A percentile compares a stretch with the other conserved stretches of the same genome.
Evolutionary conservation across 2,329 filamentous ascomycete genomes (phyloP).

Genomic region (Diaporthe sp.): DNA sequence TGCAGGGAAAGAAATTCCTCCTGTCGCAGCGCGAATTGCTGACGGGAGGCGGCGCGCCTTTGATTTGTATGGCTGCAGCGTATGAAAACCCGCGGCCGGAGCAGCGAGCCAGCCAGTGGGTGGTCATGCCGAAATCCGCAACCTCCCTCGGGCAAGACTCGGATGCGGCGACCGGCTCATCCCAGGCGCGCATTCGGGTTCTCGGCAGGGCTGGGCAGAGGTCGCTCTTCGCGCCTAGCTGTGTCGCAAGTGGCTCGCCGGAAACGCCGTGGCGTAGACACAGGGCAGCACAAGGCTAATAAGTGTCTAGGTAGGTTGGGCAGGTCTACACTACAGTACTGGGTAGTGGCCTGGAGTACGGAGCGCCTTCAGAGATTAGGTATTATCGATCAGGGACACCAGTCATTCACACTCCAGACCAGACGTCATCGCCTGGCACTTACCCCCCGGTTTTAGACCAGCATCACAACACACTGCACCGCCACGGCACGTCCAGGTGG

Average conservation of each 20-base stretch:
- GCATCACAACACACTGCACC: neutral
- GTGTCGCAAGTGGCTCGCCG: constrained; percentile 8
- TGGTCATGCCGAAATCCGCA: constrained; percentile 17
- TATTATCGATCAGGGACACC: constrained; percentile 20
- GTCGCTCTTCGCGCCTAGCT: constrained; percentile 16
- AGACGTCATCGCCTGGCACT: constrained; percentile 27
- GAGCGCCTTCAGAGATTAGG: constrained; percentile 18
- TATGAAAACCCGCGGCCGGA: constrained; percentile 17
- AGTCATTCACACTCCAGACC: constrained; percentile 17
- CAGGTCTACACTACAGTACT: neutral
- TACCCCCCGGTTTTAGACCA: neutral
- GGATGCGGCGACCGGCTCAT: constrained; percentile 31
- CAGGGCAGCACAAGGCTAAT: neutral
- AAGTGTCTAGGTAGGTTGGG: neutral
- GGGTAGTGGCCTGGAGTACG: constrained; percentile 17
- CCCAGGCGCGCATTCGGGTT: constrained; percentile 16
- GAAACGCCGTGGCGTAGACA: constrained; percentile 10
- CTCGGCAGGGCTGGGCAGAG: constrained; percentile 21
- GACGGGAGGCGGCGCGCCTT: neutral
- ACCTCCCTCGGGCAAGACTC: constrained; percentile 2
- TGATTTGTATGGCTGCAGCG: neutral
- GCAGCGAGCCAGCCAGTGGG: constrained; percentile 6
- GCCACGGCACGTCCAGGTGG: constrained; percentile 9
- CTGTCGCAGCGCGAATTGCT: neutral
- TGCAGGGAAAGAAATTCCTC: neutral